A percentile compares a stretch with the other conserved stretches of the same genome.
phyloP scores from a whole-genome alignment of 2,329 filamentous ascomycete genomes.

The Cyphellophora attinorum region DNA sequence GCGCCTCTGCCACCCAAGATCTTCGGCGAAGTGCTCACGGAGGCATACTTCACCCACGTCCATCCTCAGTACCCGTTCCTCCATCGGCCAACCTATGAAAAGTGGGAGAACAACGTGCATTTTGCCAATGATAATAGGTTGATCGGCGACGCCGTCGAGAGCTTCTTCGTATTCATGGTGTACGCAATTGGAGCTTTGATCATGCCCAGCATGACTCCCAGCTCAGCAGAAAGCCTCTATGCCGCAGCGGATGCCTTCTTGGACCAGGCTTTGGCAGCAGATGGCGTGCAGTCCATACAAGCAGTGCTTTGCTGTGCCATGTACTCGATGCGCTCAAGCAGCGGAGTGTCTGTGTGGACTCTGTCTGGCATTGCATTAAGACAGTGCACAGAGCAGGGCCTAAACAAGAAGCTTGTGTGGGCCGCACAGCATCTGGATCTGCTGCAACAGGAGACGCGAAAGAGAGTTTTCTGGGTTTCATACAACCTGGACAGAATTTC shows the following conservation, averaged over 20 bases:
- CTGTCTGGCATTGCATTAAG: slow-evolving; percentile 20
- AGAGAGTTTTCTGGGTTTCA: slow-evolving; percentile 34
- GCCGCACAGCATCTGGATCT: slow-evolving; percentile 12
- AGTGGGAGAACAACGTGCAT: slow-evolving; percentile 21
- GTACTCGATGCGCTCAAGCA: slow-evolving; percentile 18
- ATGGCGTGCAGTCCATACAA: slow-evolving; percentile 14
- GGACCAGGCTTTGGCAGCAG: slow-evolving; percentile 7
- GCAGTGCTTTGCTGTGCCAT: slow-evolving; percentile 18
- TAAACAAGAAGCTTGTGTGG: slow-evolving; percentile 13
- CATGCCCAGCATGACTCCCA: neutral
- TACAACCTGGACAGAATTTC: slow-evolving; percentile 34
- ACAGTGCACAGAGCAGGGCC: slow-evolving; percentile 20
- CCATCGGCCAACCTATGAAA: slow-evolving; percentile 23
- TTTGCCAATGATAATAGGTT: neutral
- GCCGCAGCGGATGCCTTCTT: slow-evolving; percentile 6
- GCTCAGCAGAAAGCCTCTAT: slow-evolving; percentile 3
- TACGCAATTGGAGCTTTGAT: slow-evolving; percentile 4
- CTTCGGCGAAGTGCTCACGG: slow-evolving; percentile 13
- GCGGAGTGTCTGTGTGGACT: slow-evolving; percentile 20
- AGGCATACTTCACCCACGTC: slow-evolving; percentile 28
- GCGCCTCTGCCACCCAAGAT: slow-evolving; percentile 12
- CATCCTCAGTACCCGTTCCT: slow-evolving; percentile 30
- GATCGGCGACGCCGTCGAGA: neutral
- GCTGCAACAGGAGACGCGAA: slow-evolving; percentile 29
- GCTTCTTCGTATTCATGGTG: slow-evolving; percentile 2